These are phyloP conservation scores for Laguncularia racemosa DNA, from an alignment of 345 rosid species.

Conservation along the genomic window DNA sequence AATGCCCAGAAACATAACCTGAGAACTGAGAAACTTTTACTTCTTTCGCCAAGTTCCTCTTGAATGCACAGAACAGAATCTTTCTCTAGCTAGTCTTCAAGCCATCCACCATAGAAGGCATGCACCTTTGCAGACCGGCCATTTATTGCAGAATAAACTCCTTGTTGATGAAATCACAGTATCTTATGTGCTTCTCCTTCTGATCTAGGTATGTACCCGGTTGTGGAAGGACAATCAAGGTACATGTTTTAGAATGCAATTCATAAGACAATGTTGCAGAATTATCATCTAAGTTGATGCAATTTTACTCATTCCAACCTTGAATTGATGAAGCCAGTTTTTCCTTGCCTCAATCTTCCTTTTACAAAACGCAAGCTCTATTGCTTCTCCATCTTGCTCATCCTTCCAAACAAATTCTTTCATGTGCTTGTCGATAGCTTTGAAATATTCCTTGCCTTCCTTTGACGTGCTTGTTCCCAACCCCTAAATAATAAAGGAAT, in stretches of 20 bases:
- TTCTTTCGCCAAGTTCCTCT: slow-evolving; percentile 71
- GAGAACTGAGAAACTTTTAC: slow-evolving; percentile 71
- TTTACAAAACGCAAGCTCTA: slow-evolving; percentile 96
- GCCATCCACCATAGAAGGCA: slow-evolving; percentile 96
- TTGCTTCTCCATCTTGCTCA: slow-evolving; percentile 83
- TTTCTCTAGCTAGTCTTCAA: slow-evolving; percentile 95
- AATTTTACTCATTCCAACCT: slow-evolving; percentile 30
- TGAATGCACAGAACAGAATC: slow-evolving; percentile 80
- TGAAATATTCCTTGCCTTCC: slow-evolving; percentile 83
- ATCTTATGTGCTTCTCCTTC: slow-evolving; percentile 45
- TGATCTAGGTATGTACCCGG: slow-evolving; percentile 92
- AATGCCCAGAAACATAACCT: slow-evolving; percentile 83
- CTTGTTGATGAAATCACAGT: slow-evolving; percentile 89
- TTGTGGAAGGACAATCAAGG: slow-evolving; percentile 29
- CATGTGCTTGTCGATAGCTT: slow-evolving; percentile 47
- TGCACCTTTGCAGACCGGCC: slow-evolving; percentile 96
- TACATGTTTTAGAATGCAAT: background rate
- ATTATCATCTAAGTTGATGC: background rate
- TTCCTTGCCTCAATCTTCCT: slow-evolving; percentile 95
- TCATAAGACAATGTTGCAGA: too few relatives aligned
- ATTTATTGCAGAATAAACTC: slow-evolving; percentile 90
- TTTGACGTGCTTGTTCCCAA: slow-evolving; percentile 82
- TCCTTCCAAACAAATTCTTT: slow-evolving; percentile 80
- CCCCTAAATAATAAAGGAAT: slow-evolving; percentile 35
- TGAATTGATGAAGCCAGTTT: slow-evolving; percentile 74